phyloP scores from a whole-genome alignment of 768 basidiomycete species.

The Roridomyces roridus region DNA sequence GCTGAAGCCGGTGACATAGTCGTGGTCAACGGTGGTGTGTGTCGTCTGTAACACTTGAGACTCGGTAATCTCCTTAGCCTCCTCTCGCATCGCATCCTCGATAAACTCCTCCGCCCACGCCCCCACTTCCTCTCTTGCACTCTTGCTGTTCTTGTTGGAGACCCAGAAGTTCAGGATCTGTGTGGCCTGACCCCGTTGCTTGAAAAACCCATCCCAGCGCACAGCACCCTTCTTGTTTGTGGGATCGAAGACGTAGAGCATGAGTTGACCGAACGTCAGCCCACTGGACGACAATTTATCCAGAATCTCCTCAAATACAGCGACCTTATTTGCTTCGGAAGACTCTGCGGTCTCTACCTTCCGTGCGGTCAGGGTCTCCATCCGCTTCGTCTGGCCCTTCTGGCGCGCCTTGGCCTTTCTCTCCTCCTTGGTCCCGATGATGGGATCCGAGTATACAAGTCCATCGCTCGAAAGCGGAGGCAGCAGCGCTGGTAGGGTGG shows the following conservation, averaged over 20 bases:
- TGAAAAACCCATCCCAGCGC: slow-evolving; percentile 34
- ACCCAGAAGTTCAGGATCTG: slow-evolving; percentile 35
- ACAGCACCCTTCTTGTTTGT: slow-evolving; percentile 15
- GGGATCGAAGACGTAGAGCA: slow-evolving; percentile 36
- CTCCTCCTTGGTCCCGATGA: slow-evolving; percentile 9
- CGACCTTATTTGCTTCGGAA: not conserved
- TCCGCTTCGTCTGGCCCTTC: slow-evolving; percentile 3
- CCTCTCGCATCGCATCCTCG: slow-evolving; percentile 7
- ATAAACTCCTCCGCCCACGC: slow-evolving; percentile 33
- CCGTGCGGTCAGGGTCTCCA: not conserved
- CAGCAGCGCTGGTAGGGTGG: not conserved
- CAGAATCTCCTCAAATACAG: slow-evolving; percentile 12
- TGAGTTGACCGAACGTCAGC: slow-evolving; percentile 24
- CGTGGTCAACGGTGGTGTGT: slow-evolving; percentile 4
- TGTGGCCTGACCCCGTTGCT: not conserved
- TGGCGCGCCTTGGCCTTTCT: not conserved
- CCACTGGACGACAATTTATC: slow-evolving; percentile 4
- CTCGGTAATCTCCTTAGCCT: slow-evolving; percentile 28
- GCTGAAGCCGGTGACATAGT: slow-evolving; percentile 22
- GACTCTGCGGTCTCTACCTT: not conserved
- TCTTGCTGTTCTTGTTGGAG: slow-evolving; percentile 24
- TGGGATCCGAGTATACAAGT: not conserved
- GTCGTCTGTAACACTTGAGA: slow-evolving; percentile 24
- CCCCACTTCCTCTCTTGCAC: slow-evolving; percentile 19
- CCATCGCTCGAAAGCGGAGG: slow-evolving; percentile 16